Conservation (phyloP, 2,329 filamentous ascomycete species). For the Neospermospora avenae region DNA sequence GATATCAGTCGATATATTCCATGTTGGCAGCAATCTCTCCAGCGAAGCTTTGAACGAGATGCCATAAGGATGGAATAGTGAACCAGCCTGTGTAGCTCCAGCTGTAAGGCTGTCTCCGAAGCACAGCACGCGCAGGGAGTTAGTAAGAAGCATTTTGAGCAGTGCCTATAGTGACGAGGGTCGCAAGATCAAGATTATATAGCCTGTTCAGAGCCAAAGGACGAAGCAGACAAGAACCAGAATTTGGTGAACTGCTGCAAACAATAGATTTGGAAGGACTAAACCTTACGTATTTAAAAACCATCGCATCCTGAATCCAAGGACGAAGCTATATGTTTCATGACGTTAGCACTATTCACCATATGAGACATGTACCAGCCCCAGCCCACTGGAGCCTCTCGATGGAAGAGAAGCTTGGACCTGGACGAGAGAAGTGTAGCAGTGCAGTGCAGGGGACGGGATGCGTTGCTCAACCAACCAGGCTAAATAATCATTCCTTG, state of each 20-base stretch:
- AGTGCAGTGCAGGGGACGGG: slow-evolving; percentile 4
- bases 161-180: not conserved
- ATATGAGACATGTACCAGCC: not conserved
- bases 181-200: too few relatives aligned
- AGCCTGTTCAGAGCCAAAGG: too few relatives aligned
- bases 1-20: slow-evolving; percentile 42
- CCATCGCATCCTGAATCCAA: not conserved
- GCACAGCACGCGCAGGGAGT: slow-evolving; percentile 29
- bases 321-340: not conserved
- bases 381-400: too few relatives aligned
- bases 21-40: slow-evolving; percentile 43
- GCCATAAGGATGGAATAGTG: slow-evolving; percentile 51
- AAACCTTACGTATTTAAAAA: not conserved
- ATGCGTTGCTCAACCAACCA: slow-evolving; percentile 1
- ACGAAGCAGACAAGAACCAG: not conserved
- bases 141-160: slow-evolving; percentile 20
- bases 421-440: not conserved
- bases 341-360: not conserved
- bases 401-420: too few relatives aligned
- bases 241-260: not conserved
- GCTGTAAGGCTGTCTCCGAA: slow-evolving; percentile 47
- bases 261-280: not conserved
- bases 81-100: slow-evolving; percentile 47
- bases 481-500: slow-evolving; percentile 8
- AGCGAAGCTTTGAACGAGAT: slow-evolving; percentile 46